Evolutionary conservation across 1,139 yeast species (phyloP), one percentile per base, ranked within the genome.

Genomic region (Blastobotrys aristatus): DNA sequence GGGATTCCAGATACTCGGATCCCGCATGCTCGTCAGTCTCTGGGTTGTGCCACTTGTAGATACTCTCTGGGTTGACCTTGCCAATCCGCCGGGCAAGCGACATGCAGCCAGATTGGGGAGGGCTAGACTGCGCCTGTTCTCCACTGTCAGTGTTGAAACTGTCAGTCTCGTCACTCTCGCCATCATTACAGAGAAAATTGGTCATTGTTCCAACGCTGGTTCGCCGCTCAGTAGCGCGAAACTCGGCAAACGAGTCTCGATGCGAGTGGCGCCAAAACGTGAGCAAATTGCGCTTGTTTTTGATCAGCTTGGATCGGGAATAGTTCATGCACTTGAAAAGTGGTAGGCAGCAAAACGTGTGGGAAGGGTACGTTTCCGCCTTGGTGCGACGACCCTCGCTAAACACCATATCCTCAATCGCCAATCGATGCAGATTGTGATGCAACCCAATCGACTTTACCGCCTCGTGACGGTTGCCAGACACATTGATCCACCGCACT

Each of bases 391-490:
- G 80, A 2, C 82, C 81, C 37, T 45, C 48, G 29, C 76, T 70
- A 59, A 77, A 82, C 41, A 77, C 72, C 77, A 77, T 72, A 57
- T 77, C 82, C 57, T 77, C 82, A 43, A 77, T 66, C 0, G 80
- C 75, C 44, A 76, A 60, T 21, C 76, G 70, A 57, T 76, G 80
- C 24, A 76, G 58, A 17, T 67, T 61, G 55, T 69, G 75, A 44
- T 61, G 59, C 39, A 62, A 54, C 2, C 75, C 70, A 33, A 76
- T 64, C 1, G 70, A 60, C 7, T 73, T 66, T 7, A 76, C 70
- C 10, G 79, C 77, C 48, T 75, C 80, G 77, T 79, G 75, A 1
- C 80, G 72, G 20, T 76, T 59, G 0, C 82, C 82, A 55, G 76
- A 76, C 13, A 77, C 77, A 51, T 73, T 75, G 47, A 76, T 67